Evolutionary conservation across 1,139 yeast species (phyloP).

Genomic region (Yamadazyma aaseri): DNA sequence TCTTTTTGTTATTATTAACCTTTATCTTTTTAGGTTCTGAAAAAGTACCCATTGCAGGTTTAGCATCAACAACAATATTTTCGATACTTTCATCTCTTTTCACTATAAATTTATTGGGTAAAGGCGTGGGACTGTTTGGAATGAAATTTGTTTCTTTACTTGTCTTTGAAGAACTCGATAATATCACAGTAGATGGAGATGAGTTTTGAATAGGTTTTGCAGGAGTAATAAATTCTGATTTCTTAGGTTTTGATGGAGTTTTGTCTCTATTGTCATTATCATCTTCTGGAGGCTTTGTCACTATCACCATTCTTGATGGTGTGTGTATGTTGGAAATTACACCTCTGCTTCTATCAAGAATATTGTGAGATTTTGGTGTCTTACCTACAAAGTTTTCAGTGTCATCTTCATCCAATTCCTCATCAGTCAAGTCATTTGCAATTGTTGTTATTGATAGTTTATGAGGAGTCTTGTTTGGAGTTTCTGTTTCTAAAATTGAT

Average conservation of each 20-base stretch:
- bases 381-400: constrained; percentile 10
- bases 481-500: constrained; percentile 37
- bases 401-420: constrained; percentile 13
- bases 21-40: constrained; percentile 24
- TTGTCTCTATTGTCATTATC: constrained; percentile 13
- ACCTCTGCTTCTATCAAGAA: constrained; percentile 8
- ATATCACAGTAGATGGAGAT: constrained; percentile 35
- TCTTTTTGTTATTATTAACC: constrained; percentile 2
- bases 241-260: constrained; percentile 9
- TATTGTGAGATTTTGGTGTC: neutral
- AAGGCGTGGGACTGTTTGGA: constrained; percentile 46
- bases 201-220: constrained; percentile 23
- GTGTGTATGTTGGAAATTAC: constrained; percentile 22
- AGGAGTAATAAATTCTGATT: constrained; percentile 23
- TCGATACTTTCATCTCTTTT: constrained; percentile 11
- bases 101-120: constrained; percentile 8
- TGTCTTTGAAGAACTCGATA: constrained; percentile 23
- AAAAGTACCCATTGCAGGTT: constrained; percentile 47
- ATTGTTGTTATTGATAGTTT: constrained; percentile 28
- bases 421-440: constrained; percentile 20
- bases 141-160: constrained; percentile 7
- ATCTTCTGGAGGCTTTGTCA: constrained; percentile 26
- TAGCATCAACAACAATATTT: constrained; percentile 12
- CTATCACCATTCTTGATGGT: constrained; percentile 31
- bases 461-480: constrained; percentile 43